phyloP scores from a whole-genome alignment of 83 land plant species.

The Picea abies region DNA sequence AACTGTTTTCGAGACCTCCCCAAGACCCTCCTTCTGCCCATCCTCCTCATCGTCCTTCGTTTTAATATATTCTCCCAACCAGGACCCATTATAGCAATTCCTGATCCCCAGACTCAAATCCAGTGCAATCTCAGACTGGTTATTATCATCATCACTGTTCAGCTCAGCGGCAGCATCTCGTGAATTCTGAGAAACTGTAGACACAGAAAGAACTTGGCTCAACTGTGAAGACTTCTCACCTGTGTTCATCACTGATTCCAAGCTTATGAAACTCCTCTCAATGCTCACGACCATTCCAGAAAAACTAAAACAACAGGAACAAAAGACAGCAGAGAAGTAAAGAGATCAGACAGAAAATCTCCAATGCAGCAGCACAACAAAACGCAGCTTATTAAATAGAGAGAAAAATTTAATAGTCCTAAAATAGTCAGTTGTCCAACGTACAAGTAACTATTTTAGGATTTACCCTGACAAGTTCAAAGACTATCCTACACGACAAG shows the following conservation, averaged over 20 bases:
- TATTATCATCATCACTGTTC: neutral
- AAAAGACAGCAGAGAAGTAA: neutral
- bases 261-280: constrained; percentile 1
- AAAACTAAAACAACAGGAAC: neutral
- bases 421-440: neutral
- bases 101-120: constrained; percentile 14
- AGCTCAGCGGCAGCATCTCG: neutral
- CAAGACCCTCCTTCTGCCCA: neutral
- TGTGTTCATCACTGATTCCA: constrained; percentile 13
- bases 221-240: neutral
- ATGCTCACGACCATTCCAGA: neutral
- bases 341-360: neutral
- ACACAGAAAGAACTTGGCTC: neutral
- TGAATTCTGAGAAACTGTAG: constrained; percentile 10
- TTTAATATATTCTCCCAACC: neutral
- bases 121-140: constrained; percentile 3
- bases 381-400: neutral
- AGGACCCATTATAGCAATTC: neutral
- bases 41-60: neutral
- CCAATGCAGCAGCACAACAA: neutral
- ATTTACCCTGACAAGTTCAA: constrained; percentile 7
- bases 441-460: constrained; percentile 15
- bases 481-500: constrained; percentile 12
- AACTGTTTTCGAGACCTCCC: constrained; percentile 3
- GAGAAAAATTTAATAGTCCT: neutral